Base-by-base conservation (phyloP, 1,139 yeast species). In the Pneumocystis sp. region DNA sequence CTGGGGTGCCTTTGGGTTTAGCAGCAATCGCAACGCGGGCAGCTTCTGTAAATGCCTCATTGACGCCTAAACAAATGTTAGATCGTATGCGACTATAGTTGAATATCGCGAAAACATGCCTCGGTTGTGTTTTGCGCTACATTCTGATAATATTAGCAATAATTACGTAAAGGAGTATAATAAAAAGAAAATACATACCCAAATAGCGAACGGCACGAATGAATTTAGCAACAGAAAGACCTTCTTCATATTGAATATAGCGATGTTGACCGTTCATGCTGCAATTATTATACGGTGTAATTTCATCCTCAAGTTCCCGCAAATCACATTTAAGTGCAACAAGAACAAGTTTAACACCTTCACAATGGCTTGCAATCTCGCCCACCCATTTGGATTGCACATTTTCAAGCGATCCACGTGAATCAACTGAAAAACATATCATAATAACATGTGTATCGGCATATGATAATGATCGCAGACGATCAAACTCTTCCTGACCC, bases 401-500 rank as follows among this genome's bases (percentile, higher is more conserved):
- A 76, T 93, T 93, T 75, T 90, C 97, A 68, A 93, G 80, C 44
- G 97, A 91, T 75, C 93, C 98, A 35, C 87, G 85, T 1, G 96
- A 89, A 75, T 93, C 98, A 68, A 93, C 91, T 50, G 70, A 67
- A 75, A 93, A 93, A 78, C 98, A 93, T 67, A 93, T 82, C 95
- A 93, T 91, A 71, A 93, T 91, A 71, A 96, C 89, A 76, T 93
- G 97, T 5, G 98, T 93, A 74, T 93, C 98, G 29, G 95, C 85
- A 75, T 93, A 93, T 59, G 95, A 86, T 69, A 91, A 79, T 1
- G 96, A 87, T 74, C 97, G 83, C 73, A 91, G 80, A 69, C 97
- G 81, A 75, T 93, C 98, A 73, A 91, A 93, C 77, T 93, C 98
- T 77, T 93, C 98, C 79, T 93, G 98, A 6, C 98, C 98, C 3